Evolutionary conservation across 1,139 yeast genomes (phyloP), one percentile per base, ranked within the genome.

Genomic region (Candida pseudoviswanathii): DNA sequence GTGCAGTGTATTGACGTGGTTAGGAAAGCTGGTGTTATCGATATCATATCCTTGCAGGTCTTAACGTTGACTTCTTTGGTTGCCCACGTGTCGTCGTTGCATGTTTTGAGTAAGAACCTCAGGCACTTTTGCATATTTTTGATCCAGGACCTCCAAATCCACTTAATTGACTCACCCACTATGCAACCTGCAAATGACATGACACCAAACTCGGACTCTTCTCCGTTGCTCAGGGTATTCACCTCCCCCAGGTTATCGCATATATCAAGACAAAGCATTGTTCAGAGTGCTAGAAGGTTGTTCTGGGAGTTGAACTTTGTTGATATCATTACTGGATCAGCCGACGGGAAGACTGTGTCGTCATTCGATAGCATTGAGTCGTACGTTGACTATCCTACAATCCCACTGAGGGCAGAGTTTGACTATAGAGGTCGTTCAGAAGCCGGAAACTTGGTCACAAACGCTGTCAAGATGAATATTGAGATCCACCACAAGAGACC

Each of bases 281-380:
- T 60, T 32, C 78, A 77, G 46, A 62, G 67, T 40, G 73, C 74
- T 5, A 64, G 82, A 49, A 63, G 80, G 50, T 64, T 75, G 4
- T 71, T 75, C 51, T 78, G 82, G 82, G 83, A 78, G 48, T 56
- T 76, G 6, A 71, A 74, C 56, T 77, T 76, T 55, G 65, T 77
- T 47, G 83, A 78, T 58, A 74, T 78, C 7, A 65, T 77, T 36
- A 75, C 77, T 50, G 82, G 81, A 0, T 77, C 81, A 2, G 80
- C 83, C 0, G 80, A 78, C 46, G 83, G 82, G n/a, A 67, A 65
- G 47, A 64, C 80, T 0, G 61, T 73, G 9, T 74, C 81, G 1
- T 57, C 61, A n/a, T 54, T 78, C 9, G 70, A 76, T 0, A 56
- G 65, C 0, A 49, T 66, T 1, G 59, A 66, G 24, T 62, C 70